Conservation (phyloP, 345 rosid species). For the Ricinus communis region DNA sequence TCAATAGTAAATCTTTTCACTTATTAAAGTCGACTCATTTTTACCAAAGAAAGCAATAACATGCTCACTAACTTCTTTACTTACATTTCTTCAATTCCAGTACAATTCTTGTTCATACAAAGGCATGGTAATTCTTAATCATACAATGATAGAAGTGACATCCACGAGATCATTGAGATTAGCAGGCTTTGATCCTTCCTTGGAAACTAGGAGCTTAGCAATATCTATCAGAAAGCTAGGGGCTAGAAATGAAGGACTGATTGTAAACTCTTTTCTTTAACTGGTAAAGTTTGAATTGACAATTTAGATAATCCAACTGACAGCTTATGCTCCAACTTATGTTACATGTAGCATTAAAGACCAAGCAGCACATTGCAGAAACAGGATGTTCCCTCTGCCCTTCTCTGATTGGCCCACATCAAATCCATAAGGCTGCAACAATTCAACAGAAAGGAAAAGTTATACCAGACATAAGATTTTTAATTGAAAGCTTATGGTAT, state of each 20-base stretch:
- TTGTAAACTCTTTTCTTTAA: neutral
- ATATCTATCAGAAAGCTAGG: neutral
- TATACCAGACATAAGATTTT: neutral
- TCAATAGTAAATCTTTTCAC: neutral
- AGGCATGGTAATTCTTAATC: too few relatives aligned
- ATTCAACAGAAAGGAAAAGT: constrained; percentile 14
- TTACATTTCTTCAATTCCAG: neutral
- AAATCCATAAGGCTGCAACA: constrained; percentile 86
- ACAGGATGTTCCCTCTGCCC: too few relatives aligned
- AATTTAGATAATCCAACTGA: neutral
- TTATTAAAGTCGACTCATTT: neutral
- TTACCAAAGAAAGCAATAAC: neutral
- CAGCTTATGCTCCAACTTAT: neutral
- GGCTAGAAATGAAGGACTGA: neutral
- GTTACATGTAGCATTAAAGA: neutral
- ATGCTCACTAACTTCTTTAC: neutral
- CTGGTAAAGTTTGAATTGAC: neutral
- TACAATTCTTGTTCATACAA: neutral
- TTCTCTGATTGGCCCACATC: constrained; percentile 92
- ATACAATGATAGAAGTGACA: neutral
- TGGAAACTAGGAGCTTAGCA: neutral
- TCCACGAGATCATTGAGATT: neutral
- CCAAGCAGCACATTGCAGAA: neutral
- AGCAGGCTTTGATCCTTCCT: neutral
- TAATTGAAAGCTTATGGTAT: neutral